phyloP scores from a whole-genome alignment of 2,329 filamentous ascomycete genomes.

The Chaetomium sp. region DNA sequence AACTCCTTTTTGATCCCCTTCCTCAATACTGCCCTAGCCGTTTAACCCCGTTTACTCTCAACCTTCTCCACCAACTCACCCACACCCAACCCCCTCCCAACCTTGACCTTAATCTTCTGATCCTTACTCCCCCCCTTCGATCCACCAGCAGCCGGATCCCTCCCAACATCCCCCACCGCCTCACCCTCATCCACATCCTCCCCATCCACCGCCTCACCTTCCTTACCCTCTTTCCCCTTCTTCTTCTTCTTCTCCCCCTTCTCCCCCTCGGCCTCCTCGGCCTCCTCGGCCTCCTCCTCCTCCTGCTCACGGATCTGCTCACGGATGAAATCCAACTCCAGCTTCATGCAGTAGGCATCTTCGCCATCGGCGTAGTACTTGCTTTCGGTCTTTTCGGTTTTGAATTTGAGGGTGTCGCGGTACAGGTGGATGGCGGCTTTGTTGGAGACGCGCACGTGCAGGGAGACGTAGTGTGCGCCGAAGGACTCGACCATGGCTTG shows the following conservation, averaged over 20 bases:
- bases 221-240: constrained; percentile 35
- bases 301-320: constrained; percentile 38
- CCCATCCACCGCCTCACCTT: constrained; percentile 13
- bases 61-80: constrained; percentile 69
- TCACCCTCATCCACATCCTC: constrained; percentile 34
- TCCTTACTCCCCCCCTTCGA: constrained; percentile 30
- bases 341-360: constrained; percentile 89
- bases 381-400: constrained; percentile 74
- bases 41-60: constrained; percentile 42
- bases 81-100: constrained; percentile 73
- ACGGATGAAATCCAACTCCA: constrained; percentile 64
- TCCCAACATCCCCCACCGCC: constrained; percentile 60
- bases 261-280: background rate
- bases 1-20: background rate
- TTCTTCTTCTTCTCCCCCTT: constrained; percentile 2
- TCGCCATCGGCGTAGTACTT: constrained; percentile 98
- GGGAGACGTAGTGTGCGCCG: constrained; percentile 82
- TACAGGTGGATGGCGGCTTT: constrained; percentile 86
- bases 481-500: constrained; percentile 96
- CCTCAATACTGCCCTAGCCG: background rate
- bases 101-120: constrained; percentile 72
- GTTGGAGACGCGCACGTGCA: constrained; percentile 95
- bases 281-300: constrained; percentile 23
- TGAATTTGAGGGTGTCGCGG: constrained; percentile 84
- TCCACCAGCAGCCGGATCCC: constrained; percentile 30